Evolutionary conservation across 805 yeast species (phyloP), one percentile per base, ranked within the genome.

Genomic region (Cyberlindnera lachancei): DNA sequence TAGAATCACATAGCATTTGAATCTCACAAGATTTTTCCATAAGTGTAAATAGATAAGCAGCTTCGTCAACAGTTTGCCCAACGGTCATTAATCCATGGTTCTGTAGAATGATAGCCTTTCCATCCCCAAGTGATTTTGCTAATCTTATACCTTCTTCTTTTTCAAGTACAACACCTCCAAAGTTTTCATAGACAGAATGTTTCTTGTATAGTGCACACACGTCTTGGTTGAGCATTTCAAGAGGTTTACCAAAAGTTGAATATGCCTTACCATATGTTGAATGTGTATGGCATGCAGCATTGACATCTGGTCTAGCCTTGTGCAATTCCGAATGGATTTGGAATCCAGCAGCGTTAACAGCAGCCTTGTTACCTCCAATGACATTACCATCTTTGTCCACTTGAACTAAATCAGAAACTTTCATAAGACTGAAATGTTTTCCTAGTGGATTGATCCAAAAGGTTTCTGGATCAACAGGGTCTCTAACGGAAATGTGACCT

Each of bases 381-480:
- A 78, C 63, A 34, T 74, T 68, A 21, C 83, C 85, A 27, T 73
- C 62, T 47, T 70, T 74, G 49, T 77, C 81, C 16, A 70, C 71
- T 15, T 72, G 74, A 6, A 78, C 80, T 68, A 78, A 64, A 44
- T 77, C 84, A 14, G 71, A 61, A 18, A 75, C 81, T 43, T 63
- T 70, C 50, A 78, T 58, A 27, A 70, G 50, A 15, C 71, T 66
- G 54, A 81, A 85, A 56, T 85, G 95, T 43, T 66, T 69, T n/a
- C 81, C 90, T 41, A 85, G 61, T 5, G 95, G 95, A 58, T 85
- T 85, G 53, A 85, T 82, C 95, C 95, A 85, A 55, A 85, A 85
- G 4, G 90, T 81, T 28, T 64, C 54, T n/a, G 80, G 80, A 41
- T 79, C 75, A 27, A 81, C 75, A 4, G 95, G 95, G 50, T 85